Base-by-base conservation (phyloP, 139 green algal genomes). In the Medakamo hakoo region DNA sequence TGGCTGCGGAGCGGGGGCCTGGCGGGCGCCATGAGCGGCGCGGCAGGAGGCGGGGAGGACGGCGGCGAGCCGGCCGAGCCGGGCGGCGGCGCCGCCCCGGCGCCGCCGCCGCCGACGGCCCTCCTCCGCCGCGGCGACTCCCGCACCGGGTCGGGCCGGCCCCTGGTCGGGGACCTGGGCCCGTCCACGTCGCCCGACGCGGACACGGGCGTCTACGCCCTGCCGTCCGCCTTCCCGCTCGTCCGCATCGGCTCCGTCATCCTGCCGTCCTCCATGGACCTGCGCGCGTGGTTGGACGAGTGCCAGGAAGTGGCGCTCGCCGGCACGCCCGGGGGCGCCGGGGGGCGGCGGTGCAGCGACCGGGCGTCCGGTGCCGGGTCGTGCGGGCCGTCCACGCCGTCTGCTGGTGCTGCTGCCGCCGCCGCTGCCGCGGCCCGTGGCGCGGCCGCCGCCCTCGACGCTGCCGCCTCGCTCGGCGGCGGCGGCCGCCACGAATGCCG, bases 181-280 rank as follows among this genome's bases (percentile, higher is more conserved):
- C 40, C 9, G 9, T 21, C 40, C 9, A 16, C 40, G 40, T 52
- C 40, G 9, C 9, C 9, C 40, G 40, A 16, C 40, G 40, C 40
- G 9, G 16, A 9, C 40, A 16, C 9, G 16, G 9, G 9, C 40
- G 9, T 52, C 40, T 52, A 21, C 40, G 9, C 40, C 40, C 9
- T 16, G 40, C 9, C 9, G 9, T 9, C 40, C 40, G 21, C 21
- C 58, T 73, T 79, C 31, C 64, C 71, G 3, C 67, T 60, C 58
- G 60, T 76, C 55, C 64, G 75, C 21, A 31, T 81, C 2, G 72
- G 75, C n/a, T 66, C 70, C 55, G 65, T 73, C 49, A 49, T 64
- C 31, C 67, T 83, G 68, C 77, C 77, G 22, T 71, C 58, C n/a
- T 76, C 65, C 52, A 82, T 83, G 77, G 77, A 83, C 68, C 59